These are phyloP conservation scores for Penicillium brasilianum DNA, from an alignment of 2,329 filamentous ascomycete genomes.

Conservation along the genomic window DNA sequence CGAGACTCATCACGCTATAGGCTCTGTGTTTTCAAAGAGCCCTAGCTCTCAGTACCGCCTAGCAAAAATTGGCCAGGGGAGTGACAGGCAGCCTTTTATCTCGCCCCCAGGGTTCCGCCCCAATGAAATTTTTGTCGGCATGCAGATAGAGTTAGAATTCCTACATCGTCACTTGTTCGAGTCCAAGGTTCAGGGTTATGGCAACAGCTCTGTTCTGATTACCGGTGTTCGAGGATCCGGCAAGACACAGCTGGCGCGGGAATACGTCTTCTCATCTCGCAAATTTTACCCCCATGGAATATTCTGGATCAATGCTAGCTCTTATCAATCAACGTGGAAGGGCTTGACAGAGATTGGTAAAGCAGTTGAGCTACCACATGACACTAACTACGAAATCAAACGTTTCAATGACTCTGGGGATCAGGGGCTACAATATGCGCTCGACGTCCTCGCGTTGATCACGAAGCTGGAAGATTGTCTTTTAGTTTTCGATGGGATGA, in stretches of 20 bases:
- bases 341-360: slow-evolving; percentile 70
- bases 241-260: slow-evolving; percentile 70
- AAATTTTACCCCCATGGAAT: slow-evolving; percentile 67
- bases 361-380: slow-evolving; percentile 56
- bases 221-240: slow-evolving; percentile 69
- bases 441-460: slow-evolving; percentile 66
- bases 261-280: slow-evolving; percentile 68
- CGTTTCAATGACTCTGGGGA: neutral
- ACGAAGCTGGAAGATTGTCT: slow-evolving; percentile 67
- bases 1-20: slow-evolving; percentile 28
- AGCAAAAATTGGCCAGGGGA: too few relatives aligned
- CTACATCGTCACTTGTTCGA: slow-evolving; percentile 66
- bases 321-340: slow-evolving; percentile 61
- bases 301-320: slow-evolving; percentile 72
- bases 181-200: slow-evolving; percentile 59
- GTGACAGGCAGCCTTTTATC: slow-evolving; percentile 50
- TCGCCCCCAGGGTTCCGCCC: slow-evolving; percentile 64
- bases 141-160: slow-evolving; percentile 61
- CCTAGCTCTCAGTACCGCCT: neutral
- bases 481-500: slow-evolving; percentile 67
- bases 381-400: too few relatives aligned
- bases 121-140: slow-evolving; percentile 67
- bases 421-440: slow-evolving; percentile 40
- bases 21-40: neutral
- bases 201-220: slow-evolving; percentile 67